Evolutionary conservation across 1,139 yeast species (phyloP), one percentile per base, ranked within the genome.

Genomic region (Saccharomyces hybrid): DNA sequence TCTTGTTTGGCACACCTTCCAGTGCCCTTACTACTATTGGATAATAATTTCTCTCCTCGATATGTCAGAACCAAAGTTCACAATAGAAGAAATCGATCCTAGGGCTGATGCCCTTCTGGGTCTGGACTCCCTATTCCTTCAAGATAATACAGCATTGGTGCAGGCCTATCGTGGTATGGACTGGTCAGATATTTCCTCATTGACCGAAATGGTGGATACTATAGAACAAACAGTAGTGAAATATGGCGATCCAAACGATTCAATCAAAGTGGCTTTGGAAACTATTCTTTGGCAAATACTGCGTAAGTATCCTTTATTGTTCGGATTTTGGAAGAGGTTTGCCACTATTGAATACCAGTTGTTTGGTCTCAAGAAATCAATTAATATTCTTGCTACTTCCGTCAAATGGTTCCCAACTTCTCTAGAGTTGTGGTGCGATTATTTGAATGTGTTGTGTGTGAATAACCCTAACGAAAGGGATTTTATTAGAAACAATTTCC

Each of bases 41-140:
- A 8, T 38, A 38, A 6, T 5, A 38, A 11, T 16, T 13, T 38
- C 23, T 14, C 11, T 16, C 23, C 23, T 38, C 11, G 42, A 8
- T 25, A 88, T 77, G 72, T 89, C 97, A 4, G 78, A 88, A 50
- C 86, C 74, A 54, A 87, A 79, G 0, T 82, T 81, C 55, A 81
- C 64, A 46, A 84, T 79, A 55, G 88, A 71, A 44, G 30, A 25
- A 7, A 44, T 44, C 9, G 38, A 48, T 7, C 42, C 28, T 27
- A 32, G n/a, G 41, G 20, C 25, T 13, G 55, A 58, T 56, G 58
- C 56, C 2, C 32, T 61, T 7, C 47, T 41, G 8, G 51, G 28
- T 7, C 53, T 69, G 8, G 70, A 68, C 48, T 60, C 66, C 5
- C 58, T 64, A n/a, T 72, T 73, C 54, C 57, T 72, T 42, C 67